Evolutionary conservation across 306 rosid species (phyloP).

Genomic region (Sesbania bispinosa): DNA sequence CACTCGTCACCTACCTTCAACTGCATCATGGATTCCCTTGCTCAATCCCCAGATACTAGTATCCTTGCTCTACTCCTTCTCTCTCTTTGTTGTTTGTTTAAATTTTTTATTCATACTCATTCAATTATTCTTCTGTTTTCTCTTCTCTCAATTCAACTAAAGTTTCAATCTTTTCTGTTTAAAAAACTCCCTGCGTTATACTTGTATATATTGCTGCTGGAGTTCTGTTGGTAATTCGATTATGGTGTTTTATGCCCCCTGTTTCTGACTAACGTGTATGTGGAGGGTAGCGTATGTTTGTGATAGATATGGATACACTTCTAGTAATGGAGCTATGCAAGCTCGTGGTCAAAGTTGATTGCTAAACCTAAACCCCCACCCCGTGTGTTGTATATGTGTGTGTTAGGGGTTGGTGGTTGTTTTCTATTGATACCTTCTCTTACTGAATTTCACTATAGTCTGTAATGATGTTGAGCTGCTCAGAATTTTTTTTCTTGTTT

Average conservation of each 20-base stretch:
- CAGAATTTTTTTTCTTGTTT: neutral
- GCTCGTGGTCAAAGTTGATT: too few species aligned
- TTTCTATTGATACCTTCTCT: neutral
- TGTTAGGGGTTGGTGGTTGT: neutral
- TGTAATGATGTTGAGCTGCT: neutral
- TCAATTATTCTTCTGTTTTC: neutral
- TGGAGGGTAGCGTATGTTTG: neutral
- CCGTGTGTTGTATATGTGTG: neutral
- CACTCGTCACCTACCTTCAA: neutral
- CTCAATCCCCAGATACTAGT: conserved; percentile 20
- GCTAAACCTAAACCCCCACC: too few species aligned
- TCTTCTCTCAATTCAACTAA: neutral
- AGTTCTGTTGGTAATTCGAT: neutral
- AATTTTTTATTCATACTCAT: neutral
- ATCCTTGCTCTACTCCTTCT: neutral
- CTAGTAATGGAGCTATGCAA: neutral
- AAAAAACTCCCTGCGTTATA: too few species aligned
- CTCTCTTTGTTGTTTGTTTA: neutral
- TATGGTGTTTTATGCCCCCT: neutral
- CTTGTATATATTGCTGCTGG: neutral
- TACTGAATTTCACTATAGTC: neutral
- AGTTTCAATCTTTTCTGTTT: neutral
- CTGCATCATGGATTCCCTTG: conserved; percentile 17
- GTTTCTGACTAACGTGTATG: neutral
- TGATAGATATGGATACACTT: neutral